Evolutionary conservation across 179 eudicot species (phyloP), one percentile per base, ranked within the genome.

Genomic region (Beta macrorhiza): DNA sequence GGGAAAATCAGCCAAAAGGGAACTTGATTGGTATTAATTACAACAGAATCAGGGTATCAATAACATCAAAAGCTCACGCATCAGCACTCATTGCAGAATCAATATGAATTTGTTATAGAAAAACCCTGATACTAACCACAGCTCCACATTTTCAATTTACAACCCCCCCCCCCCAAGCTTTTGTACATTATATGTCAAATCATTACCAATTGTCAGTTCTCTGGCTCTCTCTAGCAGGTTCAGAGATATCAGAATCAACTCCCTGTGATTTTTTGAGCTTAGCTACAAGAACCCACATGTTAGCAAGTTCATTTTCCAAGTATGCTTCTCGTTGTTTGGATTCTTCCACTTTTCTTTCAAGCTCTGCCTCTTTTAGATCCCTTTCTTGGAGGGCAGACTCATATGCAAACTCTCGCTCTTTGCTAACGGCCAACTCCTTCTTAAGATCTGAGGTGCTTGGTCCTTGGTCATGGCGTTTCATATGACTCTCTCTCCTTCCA

Each of bases 201-300:
- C 9, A 72, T 83, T 58, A 85, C 85, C 85, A 85, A 70, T 77
- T 77, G 12, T 82, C 84, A 10, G 79, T 73, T 82, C 75, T 77
- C 70, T 63, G 87, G 75, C 79, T 81, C 29, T 88, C 91, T 53
- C 87, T 71, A 7, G 85, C 74, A n/a, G 64, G 7, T 59, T 85
- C 87, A 17, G 91, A 87, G 71, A 80, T 80, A 76, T 93, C 92
- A 49, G 85, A 79, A 57, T 92, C 94, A 2, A 72, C 83, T 75
- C 91, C 98, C 73, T 91, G 92, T 37, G 97, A 87, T 87, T 89
- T 94, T 79, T 96, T 96, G n/a, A 94, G 89, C 88, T 94, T 96
- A 1, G 98, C 95, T 44, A 97, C 95, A 65, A 92, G 93, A 72
- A 97, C 94, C 99, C 99, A 97, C 99, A 97, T 97, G 85, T 97